A percentile compares a stretch with the other conserved stretches of the same genome.
phyloP scores from a whole-genome alignment of 148 eudicot genomes.

The Diospyros kaki region DNA sequence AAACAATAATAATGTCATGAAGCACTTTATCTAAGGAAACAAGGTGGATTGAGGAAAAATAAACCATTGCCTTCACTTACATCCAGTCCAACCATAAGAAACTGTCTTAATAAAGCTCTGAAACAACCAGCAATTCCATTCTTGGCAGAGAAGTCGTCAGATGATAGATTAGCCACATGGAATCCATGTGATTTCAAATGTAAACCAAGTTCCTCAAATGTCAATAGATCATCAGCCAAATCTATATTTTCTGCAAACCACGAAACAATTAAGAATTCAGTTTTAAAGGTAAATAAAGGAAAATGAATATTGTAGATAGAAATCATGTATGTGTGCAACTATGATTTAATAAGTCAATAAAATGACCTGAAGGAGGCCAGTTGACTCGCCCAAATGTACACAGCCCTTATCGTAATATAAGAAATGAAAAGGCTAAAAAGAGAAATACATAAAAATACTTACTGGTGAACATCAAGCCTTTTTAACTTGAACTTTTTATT shows the following conservation, averaged over 20 bases:
- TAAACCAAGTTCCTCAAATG: conserved; percentile 73
- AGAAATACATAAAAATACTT: conserved; percentile 17
- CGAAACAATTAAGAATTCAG: conserved; percentile 1
- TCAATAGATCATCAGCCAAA: conserved; percentile 80
- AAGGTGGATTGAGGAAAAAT: neutral
- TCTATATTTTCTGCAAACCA: conserved; percentile 72
- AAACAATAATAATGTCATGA: neutral
- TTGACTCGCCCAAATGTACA: neutral
- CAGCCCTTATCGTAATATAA: neutral
- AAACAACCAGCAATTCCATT: conserved; percentile 85
- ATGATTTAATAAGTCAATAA: no score
- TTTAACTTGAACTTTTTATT: no score
- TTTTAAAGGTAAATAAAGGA: neutral
- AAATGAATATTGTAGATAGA: neutral
- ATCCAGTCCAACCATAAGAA: conserved; percentile 49
- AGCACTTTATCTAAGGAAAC: neutral
- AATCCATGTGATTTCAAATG: conserved; percentile 70
- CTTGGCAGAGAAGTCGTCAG: conserved; percentile 70
- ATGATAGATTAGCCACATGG: conserved; percentile 81
- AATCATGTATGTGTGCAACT: no score
- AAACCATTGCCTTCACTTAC: conserved; percentile 35
- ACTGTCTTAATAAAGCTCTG: conserved; percentile 55
- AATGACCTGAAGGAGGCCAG: no score
- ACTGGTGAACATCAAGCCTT: conserved; percentile 80
- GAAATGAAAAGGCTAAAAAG: neutral